A percentile compares a stretch with the other conserved stretches of the same genome.
Evolutionary conservation across 2,329 filamentous ascomycete genomes (phyloP).

Genomic region (Cladophialophora bantiana): DNA sequence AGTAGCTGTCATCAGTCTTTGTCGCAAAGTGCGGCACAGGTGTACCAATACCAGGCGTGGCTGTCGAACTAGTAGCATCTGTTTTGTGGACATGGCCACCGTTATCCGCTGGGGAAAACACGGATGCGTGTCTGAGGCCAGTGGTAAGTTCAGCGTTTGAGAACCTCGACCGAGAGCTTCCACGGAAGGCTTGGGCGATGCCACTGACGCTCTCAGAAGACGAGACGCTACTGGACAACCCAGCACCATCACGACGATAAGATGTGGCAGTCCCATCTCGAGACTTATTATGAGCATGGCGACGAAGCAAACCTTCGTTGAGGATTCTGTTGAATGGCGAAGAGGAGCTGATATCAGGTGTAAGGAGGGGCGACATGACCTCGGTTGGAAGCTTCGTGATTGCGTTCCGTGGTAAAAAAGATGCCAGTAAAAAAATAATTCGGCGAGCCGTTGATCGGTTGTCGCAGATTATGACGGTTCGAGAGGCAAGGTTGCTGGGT

Average conservation of each 20-base stretch:
- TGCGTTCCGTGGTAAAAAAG: slow-evolving; percentile 58
- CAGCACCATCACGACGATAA: slow-evolving; percentile 27
- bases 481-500: slow-evolving; percentile 58
- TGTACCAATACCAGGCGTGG: slow-evolving; percentile 58
- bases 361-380: slow-evolving; percentile 32
- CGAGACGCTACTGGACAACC: slow-evolving; percentile 52
- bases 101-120: slow-evolving; percentile 53
- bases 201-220: slow-evolving; percentile 50
- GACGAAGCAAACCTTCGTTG: slow-evolving; percentile 25
- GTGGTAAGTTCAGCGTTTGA: slow-evolving; percentile 8
- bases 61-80: slow-evolving; percentile 59
- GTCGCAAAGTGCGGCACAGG: slow-evolving; percentile 60
- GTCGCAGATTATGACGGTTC: slow-evolving; percentile 64
- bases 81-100: slow-evolving; percentile 53
- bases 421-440: slow-evolving; percentile 64
- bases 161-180: slow-evolving; percentile 21
- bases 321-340: slow-evolving; percentile 21
- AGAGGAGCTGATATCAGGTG: slow-evolving; percentile 31
- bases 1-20: slow-evolving; percentile 36
- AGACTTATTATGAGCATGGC: slow-evolving; percentile 28
- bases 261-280: slow-evolving; percentile 27
- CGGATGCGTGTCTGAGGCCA: slow-evolving; percentile 44
- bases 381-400: slow-evolving; percentile 29
- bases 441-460: slow-evolving; percentile 67
- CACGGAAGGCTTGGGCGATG: slow-evolving; percentile 22